A percentile compares a stretch with the other conserved stretches of the same genome.
phyloP scores from a whole-genome alignment of 441 rosid species.

The Dalechampia spathulata region DNA sequence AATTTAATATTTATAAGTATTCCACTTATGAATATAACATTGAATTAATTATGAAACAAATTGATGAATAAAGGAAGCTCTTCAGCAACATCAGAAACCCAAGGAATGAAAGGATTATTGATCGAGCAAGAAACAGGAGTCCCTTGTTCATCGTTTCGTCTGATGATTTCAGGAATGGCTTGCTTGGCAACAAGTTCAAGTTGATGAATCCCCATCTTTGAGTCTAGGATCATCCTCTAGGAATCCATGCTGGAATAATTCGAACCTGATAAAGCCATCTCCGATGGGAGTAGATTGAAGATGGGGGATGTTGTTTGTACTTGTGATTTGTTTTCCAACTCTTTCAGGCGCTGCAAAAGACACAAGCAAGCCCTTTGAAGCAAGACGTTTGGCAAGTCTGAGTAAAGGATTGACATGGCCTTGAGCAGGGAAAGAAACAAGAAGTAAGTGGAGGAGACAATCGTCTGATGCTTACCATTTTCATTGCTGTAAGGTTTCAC shows the following conservation, averaged over 20 bases:
- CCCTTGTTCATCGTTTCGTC: slow-evolving; percentile 31
- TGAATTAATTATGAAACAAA: no score
- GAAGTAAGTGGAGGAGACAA: neutral
- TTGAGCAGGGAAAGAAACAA: neutral
- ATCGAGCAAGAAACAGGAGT: slow-evolving; percentile 67
- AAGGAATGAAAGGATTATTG: slow-evolving; percentile 71
- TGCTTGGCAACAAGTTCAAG: slow-evolving; percentile 46
- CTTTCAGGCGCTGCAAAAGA: neutral
- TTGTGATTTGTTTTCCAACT: neutral
- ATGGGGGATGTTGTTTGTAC: slow-evolving; percentile 22
- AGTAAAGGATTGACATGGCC: neutral
- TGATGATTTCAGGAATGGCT: slow-evolving; percentile 36
- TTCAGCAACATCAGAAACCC: slow-evolving; percentile 74
- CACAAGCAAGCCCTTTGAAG: neutral
- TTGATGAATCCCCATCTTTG: slow-evolving; percentile 34
- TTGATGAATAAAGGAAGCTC: no score
- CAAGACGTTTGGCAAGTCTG: neutral
- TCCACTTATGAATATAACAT: no score
- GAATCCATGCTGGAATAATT: slow-evolving; percentile 55
- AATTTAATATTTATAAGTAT: no score
- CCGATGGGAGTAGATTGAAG: slow-evolving; percentile 41
- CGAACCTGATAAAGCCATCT: slow-evolving; percentile 54
- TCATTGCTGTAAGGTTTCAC: no score
- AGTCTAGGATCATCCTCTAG: slow-evolving; percentile 47
- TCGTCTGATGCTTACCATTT: no score